Conservation (phyloP, 805 yeast species). For the Candida tammaniensis region DNA sequence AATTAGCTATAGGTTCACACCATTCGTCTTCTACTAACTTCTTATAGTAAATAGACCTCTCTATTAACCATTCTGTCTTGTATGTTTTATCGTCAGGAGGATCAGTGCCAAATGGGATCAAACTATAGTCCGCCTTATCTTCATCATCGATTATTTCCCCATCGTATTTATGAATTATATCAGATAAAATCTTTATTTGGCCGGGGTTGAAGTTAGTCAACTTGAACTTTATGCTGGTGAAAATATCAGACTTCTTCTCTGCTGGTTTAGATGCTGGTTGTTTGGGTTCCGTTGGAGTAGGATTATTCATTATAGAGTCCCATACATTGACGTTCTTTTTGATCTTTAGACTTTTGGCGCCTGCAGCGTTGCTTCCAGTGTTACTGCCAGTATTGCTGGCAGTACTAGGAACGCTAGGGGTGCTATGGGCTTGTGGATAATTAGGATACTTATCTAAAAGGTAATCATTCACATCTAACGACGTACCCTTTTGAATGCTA, state of each 20-base stretch:
- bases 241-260: conserved; percentile 6
- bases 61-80: conserved; percentile 80
- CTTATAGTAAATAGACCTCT: conserved; percentile 63
- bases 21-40: conserved; percentile 53
- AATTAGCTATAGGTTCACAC: conserved; percentile 46
- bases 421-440: conserved; percentile 5
- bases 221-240: conserved; percentile 8
- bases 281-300: background rate
- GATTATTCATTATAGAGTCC: conserved; percentile 39
- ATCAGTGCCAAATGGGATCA: conserved; percentile 12
- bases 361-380: conserved; percentile 10
- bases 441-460: conserved; percentile 21
- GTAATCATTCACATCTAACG: conserved; percentile 40
- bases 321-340: conserved; percentile 35
- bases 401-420: background rate
- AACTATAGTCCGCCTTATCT: conserved; percentile 3
- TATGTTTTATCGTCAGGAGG: conserved; percentile 18
- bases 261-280: background rate
- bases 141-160: conserved; percentile 27
- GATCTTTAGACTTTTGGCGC: conserved; percentile 9
- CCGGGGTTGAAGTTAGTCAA: conserved; percentile 40
- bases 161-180: conserved; percentile 44
- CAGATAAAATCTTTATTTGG: conserved; percentile 35
- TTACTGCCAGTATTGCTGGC: conserved; percentile 5
- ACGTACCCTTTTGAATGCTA: conserved; percentile 42